Percentiles rank a stretch among this genome's conserved stretches.
Evolutionary conservation across 371 early-diverging fungal genomes (phyloP).

Genomic region (Mortierella sp.): DNA sequence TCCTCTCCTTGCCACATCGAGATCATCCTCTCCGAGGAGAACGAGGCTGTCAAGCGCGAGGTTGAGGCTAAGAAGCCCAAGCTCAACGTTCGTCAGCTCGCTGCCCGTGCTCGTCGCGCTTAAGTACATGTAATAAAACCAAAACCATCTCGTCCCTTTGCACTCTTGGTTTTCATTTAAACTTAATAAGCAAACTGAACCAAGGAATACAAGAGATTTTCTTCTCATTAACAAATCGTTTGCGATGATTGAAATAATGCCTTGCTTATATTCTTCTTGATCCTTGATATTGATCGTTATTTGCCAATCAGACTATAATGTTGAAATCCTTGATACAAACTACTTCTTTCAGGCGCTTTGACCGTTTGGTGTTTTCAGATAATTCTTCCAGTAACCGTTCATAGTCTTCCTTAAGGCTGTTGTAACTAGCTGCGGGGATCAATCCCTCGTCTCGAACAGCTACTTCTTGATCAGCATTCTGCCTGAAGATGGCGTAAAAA

Average conservation of each 20-base stretch:
- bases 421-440: conserved; percentile 68
- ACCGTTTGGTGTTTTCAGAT: conserved; percentile 71
- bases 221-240: background rate
- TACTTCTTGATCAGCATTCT: conserved; percentile 19
- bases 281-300: background rate
- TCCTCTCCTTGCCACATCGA: conserved; percentile 98
- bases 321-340: background rate
- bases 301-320: too few species aligned
- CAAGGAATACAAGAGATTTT: conserved; percentile 7
- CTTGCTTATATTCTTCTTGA: background rate
- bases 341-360: conserved; percentile 75
- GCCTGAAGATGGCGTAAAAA: too few species aligned
- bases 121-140: conserved; percentile 41
- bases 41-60: conserved; percentile 81
- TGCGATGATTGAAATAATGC: background rate
- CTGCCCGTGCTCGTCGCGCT: conserved; percentile 68
- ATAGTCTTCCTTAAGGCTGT: conserved; percentile 69
- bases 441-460: conserved; percentile 25
- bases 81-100: conserved; percentile 71
- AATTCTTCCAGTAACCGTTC: conserved; percentile 58
- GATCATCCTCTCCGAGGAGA: conserved; percentile 90
- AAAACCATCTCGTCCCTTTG: conserved; percentile 34
- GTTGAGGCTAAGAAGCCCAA: conserved; percentile 72
- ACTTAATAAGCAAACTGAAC: background rate
- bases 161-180: conserved; percentile 12